These are phyloP conservation scores for Cenchrus purpureus DNA, from an alignment of 176 grass and related monocot species.

Conservation along the genomic window DNA sequence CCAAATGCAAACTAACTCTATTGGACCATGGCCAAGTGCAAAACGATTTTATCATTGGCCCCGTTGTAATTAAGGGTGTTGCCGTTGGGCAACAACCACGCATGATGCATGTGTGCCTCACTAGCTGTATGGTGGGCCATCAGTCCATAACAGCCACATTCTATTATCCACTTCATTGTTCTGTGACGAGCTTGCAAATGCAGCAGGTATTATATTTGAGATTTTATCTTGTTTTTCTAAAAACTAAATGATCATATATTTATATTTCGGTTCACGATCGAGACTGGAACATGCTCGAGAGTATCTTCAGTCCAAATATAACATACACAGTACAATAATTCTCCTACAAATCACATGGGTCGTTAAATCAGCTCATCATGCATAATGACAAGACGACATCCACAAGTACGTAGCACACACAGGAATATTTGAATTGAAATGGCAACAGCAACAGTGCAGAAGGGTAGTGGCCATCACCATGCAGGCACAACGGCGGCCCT, in stretches of 20 bases:
- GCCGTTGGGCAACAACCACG: slow-evolving; percentile 1
- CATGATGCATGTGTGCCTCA: not conserved
- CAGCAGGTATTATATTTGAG: not conserved
- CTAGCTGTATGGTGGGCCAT: not conserved
- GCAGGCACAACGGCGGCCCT: not conserved
- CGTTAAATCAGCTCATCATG: not conserved
- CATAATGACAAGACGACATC: not conserved
- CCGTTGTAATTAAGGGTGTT: not conserved
- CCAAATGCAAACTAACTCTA: not conserved
- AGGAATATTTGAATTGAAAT: not conserved
- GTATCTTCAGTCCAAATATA: not conserved
- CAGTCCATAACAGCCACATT: not conserved
- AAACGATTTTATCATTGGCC: not conserved
- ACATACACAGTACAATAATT: not conserved
- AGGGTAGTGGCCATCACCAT: not conserved
- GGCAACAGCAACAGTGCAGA: not conserved
- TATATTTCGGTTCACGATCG: not conserved
- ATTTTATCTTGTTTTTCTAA: not conserved
- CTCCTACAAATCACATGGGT: not conserved
- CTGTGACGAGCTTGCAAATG: too few species aligned
- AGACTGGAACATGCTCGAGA: not conserved
- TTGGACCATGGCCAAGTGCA: not conserved
- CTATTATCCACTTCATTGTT: not conserved
- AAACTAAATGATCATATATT: not conserved
- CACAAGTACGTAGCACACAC: not conserved